Conservation (phyloP, 108 stramenopile species). For the Nitzschia sp. region DNA sequence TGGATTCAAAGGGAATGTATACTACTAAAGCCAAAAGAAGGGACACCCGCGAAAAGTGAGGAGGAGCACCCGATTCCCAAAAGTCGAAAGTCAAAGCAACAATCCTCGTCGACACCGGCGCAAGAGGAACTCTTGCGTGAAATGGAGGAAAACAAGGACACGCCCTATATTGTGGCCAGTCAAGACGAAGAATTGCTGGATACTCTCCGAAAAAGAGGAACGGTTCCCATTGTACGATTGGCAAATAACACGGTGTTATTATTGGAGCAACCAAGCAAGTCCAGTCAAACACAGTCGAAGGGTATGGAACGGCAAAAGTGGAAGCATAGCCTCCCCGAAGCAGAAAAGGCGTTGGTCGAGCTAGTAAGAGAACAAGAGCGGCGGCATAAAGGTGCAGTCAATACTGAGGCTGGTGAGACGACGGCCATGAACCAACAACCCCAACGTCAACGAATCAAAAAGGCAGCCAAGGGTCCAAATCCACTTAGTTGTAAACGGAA, state of each 20-base stretch:
- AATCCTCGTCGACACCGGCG: slow-evolving; percentile 29
- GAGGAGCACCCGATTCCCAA: slow-evolving; percentile 9
- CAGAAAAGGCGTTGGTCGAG: slow-evolving; percentile 60
- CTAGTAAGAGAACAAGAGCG: slow-evolving; percentile 36
- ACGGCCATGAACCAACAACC: not conserved
- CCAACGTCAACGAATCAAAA: slow-evolving; percentile 7
- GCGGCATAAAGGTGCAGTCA: slow-evolving; percentile 16
- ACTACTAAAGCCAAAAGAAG: slow-evolving; percentile 3
- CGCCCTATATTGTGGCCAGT: slow-evolving; percentile 70
- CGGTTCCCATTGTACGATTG: slow-evolving; percentile 67
- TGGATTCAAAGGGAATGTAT: slow-evolving; percentile 36
- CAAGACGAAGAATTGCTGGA: slow-evolving; percentile 77
- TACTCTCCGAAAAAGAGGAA: slow-evolving; percentile 44
- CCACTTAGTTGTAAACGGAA: slow-evolving; percentile 77
- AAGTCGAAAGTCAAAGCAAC: not conserved
- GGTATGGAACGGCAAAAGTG: slow-evolving; percentile 63
- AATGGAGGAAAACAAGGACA: not conserved
- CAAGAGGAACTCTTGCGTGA: slow-evolving; percentile 15
- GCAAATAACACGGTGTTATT: slow-evolving; percentile 69
- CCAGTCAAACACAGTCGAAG: slow-evolving; percentile 45
- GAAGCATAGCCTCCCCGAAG: slow-evolving; percentile 51
- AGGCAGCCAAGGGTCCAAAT: slow-evolving; percentile 80
- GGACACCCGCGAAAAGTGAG: not conserved
- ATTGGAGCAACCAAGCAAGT: slow-evolving; percentile 75
- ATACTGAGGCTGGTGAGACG: not conserved